Evolutionary conservation across 2,329 filamentous ascomycete genomes (phyloP), one percentile per base, ranked within the genome.

Genomic region (Beauveria varroae): DNA sequence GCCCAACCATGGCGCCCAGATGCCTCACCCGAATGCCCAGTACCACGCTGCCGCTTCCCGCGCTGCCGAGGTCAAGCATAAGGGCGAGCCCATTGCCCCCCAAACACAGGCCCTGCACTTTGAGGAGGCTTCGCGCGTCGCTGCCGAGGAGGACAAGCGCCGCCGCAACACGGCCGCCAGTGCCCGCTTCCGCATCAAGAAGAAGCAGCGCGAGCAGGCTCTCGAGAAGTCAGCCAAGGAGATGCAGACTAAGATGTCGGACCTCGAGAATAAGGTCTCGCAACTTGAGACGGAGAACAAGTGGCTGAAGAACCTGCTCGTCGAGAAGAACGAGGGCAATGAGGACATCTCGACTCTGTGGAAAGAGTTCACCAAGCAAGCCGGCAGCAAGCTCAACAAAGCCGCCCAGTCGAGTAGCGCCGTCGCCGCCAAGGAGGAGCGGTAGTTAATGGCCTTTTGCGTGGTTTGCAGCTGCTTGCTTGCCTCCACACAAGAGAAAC

Each of bases 151-250:
- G 75, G 91, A 96, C 73, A 96, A 96, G 78, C 88, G 91, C 55
- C 86, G 91, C 63, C 86, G 91, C 65, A 96, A 96, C 77, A 96
- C 92, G 2, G 91, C 91, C 37, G 91, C 91, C 60, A 92, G 88
- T 66, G 91, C 91, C 20, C 88, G 91, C 55, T 96, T 96, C 82
- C 88, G 91, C 63, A 86, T 95, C 72, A 96, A 96, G 86, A 96
- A 96, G 87, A 96, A 96, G 85, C 90, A 95, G 77, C 88, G 91
- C 56, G 91, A 96, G 78, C 89, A 93, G 74, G 88, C 90, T 9
- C 85, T 96, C 57, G 90, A 93, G 74, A 86, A 86, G 69, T 88
- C 86, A 3, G 87, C 91, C 68, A 91, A 92, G 74, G 91, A 96
- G 67, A 90, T 93, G 76, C 85, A 85, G 30, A 89, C 95, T 51